Evolutionary conservation across 768 basidiomycete genomes (phyloP).

Genomic region (Lactifluus volemus): DNA sequence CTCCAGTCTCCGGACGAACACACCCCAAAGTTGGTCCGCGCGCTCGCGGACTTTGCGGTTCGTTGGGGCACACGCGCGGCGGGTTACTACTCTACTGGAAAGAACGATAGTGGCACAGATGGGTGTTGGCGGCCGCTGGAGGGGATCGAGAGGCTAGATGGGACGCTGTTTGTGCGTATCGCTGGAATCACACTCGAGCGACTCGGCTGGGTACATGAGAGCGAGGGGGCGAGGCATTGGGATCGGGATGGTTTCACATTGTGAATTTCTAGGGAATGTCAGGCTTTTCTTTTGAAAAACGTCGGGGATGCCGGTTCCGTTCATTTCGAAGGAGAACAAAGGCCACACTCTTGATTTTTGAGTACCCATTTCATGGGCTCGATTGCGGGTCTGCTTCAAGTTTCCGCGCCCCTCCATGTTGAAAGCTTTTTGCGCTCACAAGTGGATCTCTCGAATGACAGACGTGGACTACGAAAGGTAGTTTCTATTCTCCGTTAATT

Average conservation of each 20-base stretch:
- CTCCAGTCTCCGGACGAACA: constrained; percentile 53
- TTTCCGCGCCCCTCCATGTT: too few species aligned
- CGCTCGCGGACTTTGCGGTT: constrained; percentile 37
- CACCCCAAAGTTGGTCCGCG: constrained; percentile 40
- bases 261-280: background rate
- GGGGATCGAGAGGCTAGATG: constrained; percentile 48
- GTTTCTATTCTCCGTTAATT: too few species aligned
- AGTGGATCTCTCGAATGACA: too few species aligned
- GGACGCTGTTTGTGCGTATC: constrained; percentile 51
- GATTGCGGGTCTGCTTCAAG: too few species aligned
- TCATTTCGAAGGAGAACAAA: too few species aligned
- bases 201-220: constrained; percentile 11
- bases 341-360: too few species aligned
- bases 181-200: constrained; percentile 43
- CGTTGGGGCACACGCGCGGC: constrained; percentile 35
- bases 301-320: too few species aligned
- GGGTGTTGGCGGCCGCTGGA: constrained; percentile 25
- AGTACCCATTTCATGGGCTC: too few species aligned
- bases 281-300: too few species aligned
- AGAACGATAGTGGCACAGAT: background rate
- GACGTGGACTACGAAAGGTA: too few species aligned
- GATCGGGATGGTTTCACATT: background rate
- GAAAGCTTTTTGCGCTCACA: too few species aligned
- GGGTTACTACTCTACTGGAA: constrained; percentile 24
- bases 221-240: background rate